Evolutionary conservation across 2,329 filamentous ascomycete genomes (phyloP).

Genomic region (Cladosporium cucumerinum): DNA sequence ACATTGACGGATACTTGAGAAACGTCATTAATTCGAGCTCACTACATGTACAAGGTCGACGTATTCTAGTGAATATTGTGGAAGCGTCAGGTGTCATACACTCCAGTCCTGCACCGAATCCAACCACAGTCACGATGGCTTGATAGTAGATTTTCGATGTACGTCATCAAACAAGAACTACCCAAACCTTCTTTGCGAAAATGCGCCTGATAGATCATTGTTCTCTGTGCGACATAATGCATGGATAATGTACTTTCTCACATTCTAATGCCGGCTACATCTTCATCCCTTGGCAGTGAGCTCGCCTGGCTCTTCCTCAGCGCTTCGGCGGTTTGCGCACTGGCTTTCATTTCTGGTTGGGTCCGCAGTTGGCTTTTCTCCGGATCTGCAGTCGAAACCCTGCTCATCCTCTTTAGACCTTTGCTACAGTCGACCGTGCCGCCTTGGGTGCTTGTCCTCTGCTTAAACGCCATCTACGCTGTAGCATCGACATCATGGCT

Average conservation of each 20-base stretch:
- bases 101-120: background rate
- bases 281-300: background rate
- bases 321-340: background rate
- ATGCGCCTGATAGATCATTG: background rate
- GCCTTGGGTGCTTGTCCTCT: slow-evolving; percentile 47
- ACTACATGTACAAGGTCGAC: background rate
- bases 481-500: slow-evolving; percentile 53
- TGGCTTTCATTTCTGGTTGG: slow-evolving; percentile 19
- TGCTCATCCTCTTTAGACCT: slow-evolving; percentile 31
- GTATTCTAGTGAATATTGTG: background rate
- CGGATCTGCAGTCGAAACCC: slow-evolving; percentile 28
- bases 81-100: background rate
- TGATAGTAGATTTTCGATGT: background rate
- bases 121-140: background rate
- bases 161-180: background rate
- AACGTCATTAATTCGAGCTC: background rate
- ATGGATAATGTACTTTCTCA: background rate
- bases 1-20: background rate
- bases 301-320: background rate
- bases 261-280: background rate
- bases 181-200: background rate
- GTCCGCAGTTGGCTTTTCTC: slow-evolving; percentile 28
- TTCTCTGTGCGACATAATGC: background rate
- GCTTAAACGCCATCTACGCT: slow-evolving; percentile 35
- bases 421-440: slow-evolving; percentile 36